Percentiles rank a stretch among this genome's conserved stretches.
Conservation (phyloP, 208 protist genomes). For the Wallacemonas collosoma region DNA sequence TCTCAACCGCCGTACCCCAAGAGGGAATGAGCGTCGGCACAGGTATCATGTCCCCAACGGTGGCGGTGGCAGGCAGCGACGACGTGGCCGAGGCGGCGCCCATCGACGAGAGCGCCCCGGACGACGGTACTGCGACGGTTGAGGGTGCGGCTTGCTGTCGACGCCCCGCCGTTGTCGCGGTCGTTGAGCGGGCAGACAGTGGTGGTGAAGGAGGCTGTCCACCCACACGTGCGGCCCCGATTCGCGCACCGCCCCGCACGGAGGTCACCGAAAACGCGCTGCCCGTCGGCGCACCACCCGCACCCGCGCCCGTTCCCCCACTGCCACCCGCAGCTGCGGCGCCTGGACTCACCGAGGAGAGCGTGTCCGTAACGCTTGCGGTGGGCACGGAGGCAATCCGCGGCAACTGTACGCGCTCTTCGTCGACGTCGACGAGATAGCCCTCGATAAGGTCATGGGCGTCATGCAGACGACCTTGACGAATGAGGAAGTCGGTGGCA, state of each 20-base stretch:
- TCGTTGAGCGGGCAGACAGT: not conserved
- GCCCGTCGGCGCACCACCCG: slow-evolving; percentile 14
- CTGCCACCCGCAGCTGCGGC: not conserved
- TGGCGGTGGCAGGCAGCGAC: not conserved
- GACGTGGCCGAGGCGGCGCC: not conserved
- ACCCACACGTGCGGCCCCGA: not conserved
- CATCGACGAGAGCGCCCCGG: slow-evolving; percentile 12
- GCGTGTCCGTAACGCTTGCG: slow-evolving; percentile 18
- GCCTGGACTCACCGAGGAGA: slow-evolving; percentile 13
- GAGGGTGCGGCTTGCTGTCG: not conserved
- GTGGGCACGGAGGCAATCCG: slow-evolving; percentile 9
- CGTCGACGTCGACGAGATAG: slow-evolving; percentile 72
- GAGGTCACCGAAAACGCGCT: slow-evolving; percentile 51
- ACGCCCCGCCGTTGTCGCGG: not conserved
- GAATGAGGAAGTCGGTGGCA: slow-evolving; percentile 59
- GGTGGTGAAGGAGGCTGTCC: not conserved
- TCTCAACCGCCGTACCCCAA: slow-evolving; percentile 62
- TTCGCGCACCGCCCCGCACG: slow-evolving; percentile 28
- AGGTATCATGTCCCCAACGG: not conserved
- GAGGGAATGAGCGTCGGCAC: slow-evolving; percentile 70
- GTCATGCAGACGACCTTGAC: slow-evolving; percentile 19
- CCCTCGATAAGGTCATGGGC: slow-evolving; percentile 48
- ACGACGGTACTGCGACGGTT: slow-evolving; percentile 14
- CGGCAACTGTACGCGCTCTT: slow-evolving; percentile 61
- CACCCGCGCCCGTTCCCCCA: not conserved